Percentiles rank a stretch among this genome's conserved stretches.
Evolutionary conservation across 2,329 filamentous ascomycete species (phyloP).

Genomic region (Oidium heveae): DNA sequence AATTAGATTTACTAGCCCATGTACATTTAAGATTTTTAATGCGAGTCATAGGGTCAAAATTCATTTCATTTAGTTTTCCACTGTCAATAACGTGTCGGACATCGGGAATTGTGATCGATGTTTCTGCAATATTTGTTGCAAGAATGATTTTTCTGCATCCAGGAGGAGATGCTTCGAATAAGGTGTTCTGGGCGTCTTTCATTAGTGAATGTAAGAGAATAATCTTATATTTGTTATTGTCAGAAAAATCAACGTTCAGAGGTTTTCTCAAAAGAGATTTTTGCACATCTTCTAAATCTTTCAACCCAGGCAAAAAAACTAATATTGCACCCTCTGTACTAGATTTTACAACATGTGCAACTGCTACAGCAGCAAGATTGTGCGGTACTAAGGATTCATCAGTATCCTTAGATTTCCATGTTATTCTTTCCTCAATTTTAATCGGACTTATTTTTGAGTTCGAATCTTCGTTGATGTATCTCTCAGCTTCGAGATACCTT

Average conservation of each 20-base stretch:
- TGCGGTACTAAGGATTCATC: conserved; percentile 18
- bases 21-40: conserved; percentile 79
- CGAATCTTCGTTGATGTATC: not conserved
- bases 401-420: not conserved
- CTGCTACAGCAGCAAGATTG: conserved; percentile 59
- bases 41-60: conserved; percentile 65
- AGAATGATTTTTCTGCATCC: conserved; percentile 80
- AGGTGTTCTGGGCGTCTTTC: conserved; percentile 61
- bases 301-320: conserved; percentile 73
- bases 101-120: conserved; percentile 92
- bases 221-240: conserved; percentile 20
- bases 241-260: conserved; percentile 14
- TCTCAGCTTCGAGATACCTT: not conserved
- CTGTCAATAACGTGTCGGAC: conserved; percentile 86
- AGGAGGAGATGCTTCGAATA: conserved; percentile 46
- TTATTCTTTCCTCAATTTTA: not conserved
- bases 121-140: conserved; percentile 90
- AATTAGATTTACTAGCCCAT: conserved; percentile 77
- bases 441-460: not conserved
- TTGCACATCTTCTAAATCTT: conserved; percentile 42
- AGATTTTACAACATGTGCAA: conserved; percentile 55
- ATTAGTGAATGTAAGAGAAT: conserved; percentile 76
- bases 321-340: conserved; percentile 64
- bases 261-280: conserved; percentile 38
- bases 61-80: conserved; percentile 80